Evolutionary conservation across 192 early-diverging fungal genomes (phyloP).

Genomic region (Coemansia sp.): DNA sequence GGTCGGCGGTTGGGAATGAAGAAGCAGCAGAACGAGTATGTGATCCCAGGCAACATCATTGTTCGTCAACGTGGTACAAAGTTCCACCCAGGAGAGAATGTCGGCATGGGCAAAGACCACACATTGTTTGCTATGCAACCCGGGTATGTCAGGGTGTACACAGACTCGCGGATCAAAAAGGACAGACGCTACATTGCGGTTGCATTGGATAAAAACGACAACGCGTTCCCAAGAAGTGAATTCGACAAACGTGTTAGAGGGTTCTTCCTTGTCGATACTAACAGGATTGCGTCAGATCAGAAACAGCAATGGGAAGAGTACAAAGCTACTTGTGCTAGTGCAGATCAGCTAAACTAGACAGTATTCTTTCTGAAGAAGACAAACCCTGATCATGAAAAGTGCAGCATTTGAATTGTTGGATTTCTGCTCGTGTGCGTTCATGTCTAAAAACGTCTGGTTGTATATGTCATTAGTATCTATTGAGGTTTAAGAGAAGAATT

Average conservation of each 20-base stretch:
- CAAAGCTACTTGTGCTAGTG: conserved; percentile 6
- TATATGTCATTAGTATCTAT: too few relatives aligned
- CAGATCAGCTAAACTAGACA: conserved; percentile 6
- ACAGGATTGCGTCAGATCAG: conserved; percentile 23
- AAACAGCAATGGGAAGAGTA: conserved; percentile 37
- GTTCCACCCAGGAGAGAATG: conserved; percentile 78
- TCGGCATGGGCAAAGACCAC: conserved; percentile 76
- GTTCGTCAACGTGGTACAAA: conserved; percentile 76
- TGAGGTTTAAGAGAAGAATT: too few relatives aligned
- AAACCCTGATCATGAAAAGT: too few relatives aligned
- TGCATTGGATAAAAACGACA: conserved; percentile 58
- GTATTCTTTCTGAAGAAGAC: too few relatives aligned
- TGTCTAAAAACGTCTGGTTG: too few relatives aligned
- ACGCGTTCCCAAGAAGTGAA: conserved; percentile 56
- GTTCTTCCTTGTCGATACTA: conserved; percentile 63
- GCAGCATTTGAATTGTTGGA: too few relatives aligned
- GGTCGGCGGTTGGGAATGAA: conserved; percentile 78
- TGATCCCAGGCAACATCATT: conserved; percentile 76
- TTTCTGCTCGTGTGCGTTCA: too few relatives aligned
- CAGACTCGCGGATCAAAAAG: conserved; percentile 58
- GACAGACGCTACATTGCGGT: conserved; percentile 68
- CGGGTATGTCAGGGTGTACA: conserved; percentile 75
- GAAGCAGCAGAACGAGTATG: conserved; percentile 63
- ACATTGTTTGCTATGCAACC: conserved; percentile 70
- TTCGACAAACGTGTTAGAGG: conserved; percentile 65